Conservation (phyloP, 257 asterid species). For the Gentiana dahurica region DNA sequence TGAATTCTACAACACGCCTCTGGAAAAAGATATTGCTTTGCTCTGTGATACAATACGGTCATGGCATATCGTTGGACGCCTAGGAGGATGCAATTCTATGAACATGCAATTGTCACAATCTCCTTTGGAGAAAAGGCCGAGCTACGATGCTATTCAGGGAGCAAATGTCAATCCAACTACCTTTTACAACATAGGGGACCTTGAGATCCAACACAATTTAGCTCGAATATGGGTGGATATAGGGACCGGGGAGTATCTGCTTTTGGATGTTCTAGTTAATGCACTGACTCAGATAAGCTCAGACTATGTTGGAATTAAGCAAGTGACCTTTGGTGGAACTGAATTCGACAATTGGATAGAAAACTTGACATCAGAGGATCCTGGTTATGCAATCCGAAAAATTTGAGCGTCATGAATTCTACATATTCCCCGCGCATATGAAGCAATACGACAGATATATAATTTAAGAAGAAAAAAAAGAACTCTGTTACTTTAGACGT, state of each 20-base stretch:
- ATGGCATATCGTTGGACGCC: constrained; percentile 95
- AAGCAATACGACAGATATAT: too few relatives aligned
- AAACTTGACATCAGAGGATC: constrained; percentile 64
- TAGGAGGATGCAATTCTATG: constrained; percentile 95
- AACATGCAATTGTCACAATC: constrained; percentile 92
- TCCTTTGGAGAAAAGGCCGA: constrained; percentile 63
- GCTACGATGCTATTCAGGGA: constrained; percentile 78
- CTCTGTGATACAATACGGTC: constrained; percentile 70
- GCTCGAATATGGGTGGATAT: constrained; percentile 96
- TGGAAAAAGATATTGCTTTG: constrained; percentile 73
- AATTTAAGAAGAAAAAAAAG: too few relatives aligned
- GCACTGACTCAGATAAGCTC: constrained; percentile 83
- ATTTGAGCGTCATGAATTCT: constrained; percentile 29
- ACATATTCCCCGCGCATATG: too few relatives aligned
- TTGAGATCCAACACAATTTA: constrained; percentile 80
- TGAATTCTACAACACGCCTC: constrained; percentile 76
- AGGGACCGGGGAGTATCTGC: constrained; percentile 71
- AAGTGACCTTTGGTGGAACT: constrained; percentile 82
- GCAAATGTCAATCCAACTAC: constrained; percentile 75
- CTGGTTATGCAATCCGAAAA: constrained; percentile 66
- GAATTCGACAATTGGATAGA: constrained; percentile 78
- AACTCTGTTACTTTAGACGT: too few relatives aligned
- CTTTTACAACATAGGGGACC: constrained; percentile 91
- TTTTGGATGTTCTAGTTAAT: constrained; percentile 76
- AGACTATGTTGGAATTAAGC: constrained; percentile 79